These are phyloP conservation scores for Gossypium turneri DNA, from an alignment of 345 rosid genomes.

Conservation along the genomic window DNA sequence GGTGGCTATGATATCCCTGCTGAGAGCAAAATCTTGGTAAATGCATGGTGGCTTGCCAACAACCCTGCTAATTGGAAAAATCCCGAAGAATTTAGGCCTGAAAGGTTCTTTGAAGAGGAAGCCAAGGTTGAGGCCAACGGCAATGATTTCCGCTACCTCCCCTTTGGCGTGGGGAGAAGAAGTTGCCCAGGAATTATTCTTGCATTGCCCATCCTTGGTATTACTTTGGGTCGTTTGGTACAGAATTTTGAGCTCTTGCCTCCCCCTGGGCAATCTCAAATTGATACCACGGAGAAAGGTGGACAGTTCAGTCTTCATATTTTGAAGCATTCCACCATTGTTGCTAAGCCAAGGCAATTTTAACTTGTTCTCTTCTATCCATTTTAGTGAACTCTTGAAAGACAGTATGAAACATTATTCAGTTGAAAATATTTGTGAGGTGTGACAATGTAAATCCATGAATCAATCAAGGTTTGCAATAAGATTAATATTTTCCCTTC, in stretches of 20 bases:
- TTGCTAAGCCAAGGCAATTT: slow-evolving; percentile 23
- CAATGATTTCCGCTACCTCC: slow-evolving; percentile 90
- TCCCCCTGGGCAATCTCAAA: background rate
- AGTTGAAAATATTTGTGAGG: background rate
- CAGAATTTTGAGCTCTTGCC: slow-evolving; percentile 37
- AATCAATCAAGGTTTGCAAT: slow-evolving; percentile 3
- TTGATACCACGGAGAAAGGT: background rate
- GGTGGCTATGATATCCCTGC: slow-evolving; percentile 66
- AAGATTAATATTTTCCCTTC: background rate
- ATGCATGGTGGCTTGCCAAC: slow-evolving; percentile 98
- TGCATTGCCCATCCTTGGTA: slow-evolving; percentile 87
- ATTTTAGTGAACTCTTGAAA: background rate
- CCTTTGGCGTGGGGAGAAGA: slow-evolving; percentile 93
- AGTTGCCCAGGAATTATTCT: slow-evolving; percentile 98
- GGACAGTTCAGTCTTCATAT: background rate
- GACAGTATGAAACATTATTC: background rate
- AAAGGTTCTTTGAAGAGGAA: slow-evolving; percentile 95
- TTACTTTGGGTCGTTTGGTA: slow-evolving; percentile 81
- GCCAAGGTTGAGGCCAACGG: slow-evolving; percentile 90
- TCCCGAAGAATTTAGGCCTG: slow-evolving; percentile 92
- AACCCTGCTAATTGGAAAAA: slow-evolving; percentile 80
- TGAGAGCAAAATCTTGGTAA: slow-evolving; percentile 88
- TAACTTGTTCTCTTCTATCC: slow-evolving; percentile 1
- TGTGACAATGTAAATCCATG: background rate
- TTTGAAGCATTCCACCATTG: background rate